Base-by-base conservation (phyloP, 2,329 filamentous ascomycete genomes). In the Cladosporium sp. region DNA sequence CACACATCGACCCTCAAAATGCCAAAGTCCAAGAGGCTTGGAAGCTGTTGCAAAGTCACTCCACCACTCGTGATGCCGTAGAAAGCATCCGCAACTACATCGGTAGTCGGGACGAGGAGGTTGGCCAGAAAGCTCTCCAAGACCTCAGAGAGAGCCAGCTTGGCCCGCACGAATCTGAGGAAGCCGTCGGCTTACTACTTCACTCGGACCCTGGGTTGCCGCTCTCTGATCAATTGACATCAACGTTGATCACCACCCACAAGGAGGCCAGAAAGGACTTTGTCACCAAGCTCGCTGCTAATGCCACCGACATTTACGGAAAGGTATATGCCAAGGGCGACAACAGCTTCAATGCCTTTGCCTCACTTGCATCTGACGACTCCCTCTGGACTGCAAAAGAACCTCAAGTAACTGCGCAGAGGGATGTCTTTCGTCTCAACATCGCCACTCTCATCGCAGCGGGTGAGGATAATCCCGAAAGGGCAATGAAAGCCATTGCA, bases 401-500 rank as follows among this genome's bases (percentile, higher is more conserved):
- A 52, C 54, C 59, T 42, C 79, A 70, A 70, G 78, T 62, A 22
- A 60, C 63, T 9, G 71, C 70, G 2, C 69, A 75, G 53, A 55
- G 69, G 59, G 84, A 88, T 62, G 75, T 85, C 62, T 85, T 86
- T 50, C 80, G 85, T 62, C 80, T 95, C 51, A 83, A 92, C 58
- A 82, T 96, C 57, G 91, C 91, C 19, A 86, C 87, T 62, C 75
- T 96, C 59, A 94, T 96, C 84, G 88, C 94, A 66, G 89, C 88
- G 38, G 90, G 89, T 47, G 82, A 91, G 60, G 88, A 95, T 50
- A 67, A 80, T 53, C 78, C 81, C 32, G 79, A 79, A 38, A 74
- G 79, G 40, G 77, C 80, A 4, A 75, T 84, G 67, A 79, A 80
- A 60, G 77, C 77, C 39, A 77, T 84, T 35, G 77, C 80, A 5